Conservation (phyloP, 805 yeast genomes). For the Saccharomycopsis fodiens region DNA sequence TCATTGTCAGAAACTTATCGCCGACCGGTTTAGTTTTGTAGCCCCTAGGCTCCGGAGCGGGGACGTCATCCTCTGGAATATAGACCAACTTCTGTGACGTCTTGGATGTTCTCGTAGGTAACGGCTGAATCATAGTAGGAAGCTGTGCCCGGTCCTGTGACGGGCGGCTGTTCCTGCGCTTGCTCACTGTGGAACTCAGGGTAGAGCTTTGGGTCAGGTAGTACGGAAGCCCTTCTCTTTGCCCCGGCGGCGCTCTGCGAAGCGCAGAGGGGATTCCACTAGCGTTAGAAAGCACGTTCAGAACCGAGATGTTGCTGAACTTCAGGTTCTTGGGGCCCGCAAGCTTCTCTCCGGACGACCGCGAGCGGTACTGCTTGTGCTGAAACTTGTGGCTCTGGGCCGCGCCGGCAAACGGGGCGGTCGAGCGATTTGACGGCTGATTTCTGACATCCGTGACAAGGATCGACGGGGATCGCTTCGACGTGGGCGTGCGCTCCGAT, state of each 20-base stretch:
- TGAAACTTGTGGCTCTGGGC: constrained; percentile 26
- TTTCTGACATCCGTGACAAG: constrained; percentile 82
- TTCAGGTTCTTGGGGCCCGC: constrained; percentile 25
- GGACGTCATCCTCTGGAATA: constrained; percentile 54
- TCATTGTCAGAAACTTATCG: constrained; percentile 20
- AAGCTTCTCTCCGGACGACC: constrained; percentile 20
- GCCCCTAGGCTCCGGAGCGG: constrained; percentile 5
- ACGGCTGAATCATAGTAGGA: constrained; percentile 45
- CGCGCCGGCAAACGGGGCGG: constrained; percentile 75
- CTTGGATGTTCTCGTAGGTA: constrained; percentile 75
- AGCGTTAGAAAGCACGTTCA: constrained; percentile 65
- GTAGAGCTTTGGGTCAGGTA: background rate
- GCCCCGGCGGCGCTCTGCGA: constrained; percentile 34
- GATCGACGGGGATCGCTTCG: constrained; percentile 88
- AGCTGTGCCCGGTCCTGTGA: background rate
- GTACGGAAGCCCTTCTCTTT: constrained; percentile 1
- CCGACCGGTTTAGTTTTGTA: background rate
- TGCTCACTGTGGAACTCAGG: background rate
- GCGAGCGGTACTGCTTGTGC: constrained; percentile 7
- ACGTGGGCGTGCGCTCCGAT: constrained; percentile 57
- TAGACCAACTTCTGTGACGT: constrained; percentile 79
- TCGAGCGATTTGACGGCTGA: constrained; percentile 38
- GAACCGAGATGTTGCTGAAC: constrained; percentile 75
- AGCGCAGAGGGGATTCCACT: constrained; percentile 87
- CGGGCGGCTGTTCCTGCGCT: background rate